phyloP scores from a whole-genome alignment of 768 basidiomycete species.

The Hortiboletus campestris region DNA sequence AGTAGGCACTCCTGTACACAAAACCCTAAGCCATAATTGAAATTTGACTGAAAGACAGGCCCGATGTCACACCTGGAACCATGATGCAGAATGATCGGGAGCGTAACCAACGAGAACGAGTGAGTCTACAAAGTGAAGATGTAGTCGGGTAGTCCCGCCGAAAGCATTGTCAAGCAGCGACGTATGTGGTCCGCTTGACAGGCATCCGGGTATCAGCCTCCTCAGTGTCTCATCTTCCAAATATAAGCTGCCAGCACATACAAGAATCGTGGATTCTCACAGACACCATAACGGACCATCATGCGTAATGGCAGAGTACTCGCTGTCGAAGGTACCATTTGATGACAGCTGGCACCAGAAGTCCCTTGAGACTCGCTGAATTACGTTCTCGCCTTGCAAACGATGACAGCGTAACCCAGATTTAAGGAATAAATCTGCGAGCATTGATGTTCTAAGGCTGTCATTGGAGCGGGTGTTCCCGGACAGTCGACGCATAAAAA shows the following conservation, averaged over 20 bases:
- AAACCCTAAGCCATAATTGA: neutral
- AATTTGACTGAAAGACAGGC: neutral
- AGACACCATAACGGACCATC: neutral
- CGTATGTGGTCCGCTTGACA: neutral
- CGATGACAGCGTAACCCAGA: no score
- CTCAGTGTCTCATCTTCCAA: neutral
- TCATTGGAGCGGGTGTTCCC: conserved; percentile 5
- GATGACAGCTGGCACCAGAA: neutral
- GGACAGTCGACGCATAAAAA: conserved; percentile 2
- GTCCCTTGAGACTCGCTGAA: no score
- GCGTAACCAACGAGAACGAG: neutral
- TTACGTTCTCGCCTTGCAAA: neutral
- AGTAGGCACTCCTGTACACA: no score
- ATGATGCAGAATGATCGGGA: no score
- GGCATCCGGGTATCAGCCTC: neutral
- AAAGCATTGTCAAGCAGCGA: neutral
- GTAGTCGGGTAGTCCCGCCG: neutral
- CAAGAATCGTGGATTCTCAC: neutral
- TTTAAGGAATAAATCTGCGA: neutral
- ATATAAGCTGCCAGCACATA: neutral
- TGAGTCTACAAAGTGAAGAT: neutral
- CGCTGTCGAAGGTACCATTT: no score
- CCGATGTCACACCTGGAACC: neutral
- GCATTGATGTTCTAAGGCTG: no score
- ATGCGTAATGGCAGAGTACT: no score